Conservation (phyloP, 345 rosid species). For the Eucalyptus tenuipes region DNA sequence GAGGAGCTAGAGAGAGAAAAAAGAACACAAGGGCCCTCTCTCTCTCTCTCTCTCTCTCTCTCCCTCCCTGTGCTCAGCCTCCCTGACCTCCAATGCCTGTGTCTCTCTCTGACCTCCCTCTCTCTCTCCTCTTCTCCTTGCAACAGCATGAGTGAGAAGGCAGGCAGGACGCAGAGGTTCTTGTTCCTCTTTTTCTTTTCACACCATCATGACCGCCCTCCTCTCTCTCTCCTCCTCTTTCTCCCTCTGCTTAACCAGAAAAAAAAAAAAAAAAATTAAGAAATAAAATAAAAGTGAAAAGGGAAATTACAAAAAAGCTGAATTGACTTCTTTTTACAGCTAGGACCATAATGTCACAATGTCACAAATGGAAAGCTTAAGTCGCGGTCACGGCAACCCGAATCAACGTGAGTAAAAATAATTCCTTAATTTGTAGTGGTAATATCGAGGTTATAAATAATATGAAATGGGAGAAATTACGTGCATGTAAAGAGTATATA, state of each 20-base stretch:
- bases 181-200: background rate
- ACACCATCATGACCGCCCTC: background rate
- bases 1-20: background rate
- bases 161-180: background rate
- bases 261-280: background rate
- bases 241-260: background rate
- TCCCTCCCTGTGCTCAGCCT: background rate
- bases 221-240: background rate
- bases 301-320: background rate
- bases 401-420: background rate
- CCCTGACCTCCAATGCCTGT: background rate
- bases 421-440: background rate
- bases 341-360: background rate
- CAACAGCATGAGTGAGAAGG: background rate
- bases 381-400: background rate
- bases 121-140: background rate
- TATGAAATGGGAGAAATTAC: background rate
- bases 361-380: background rate
- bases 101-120: background rate
- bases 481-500: background rate
- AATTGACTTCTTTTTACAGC: background rate
- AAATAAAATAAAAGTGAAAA: background rate
- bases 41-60: background rate
- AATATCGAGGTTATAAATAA: background rate
- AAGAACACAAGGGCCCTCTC: background rate